phyloP scores from a whole-genome alignment of 2,329 filamentous ascomycete genomes.

The Fonsecaea monophora region DNA sequence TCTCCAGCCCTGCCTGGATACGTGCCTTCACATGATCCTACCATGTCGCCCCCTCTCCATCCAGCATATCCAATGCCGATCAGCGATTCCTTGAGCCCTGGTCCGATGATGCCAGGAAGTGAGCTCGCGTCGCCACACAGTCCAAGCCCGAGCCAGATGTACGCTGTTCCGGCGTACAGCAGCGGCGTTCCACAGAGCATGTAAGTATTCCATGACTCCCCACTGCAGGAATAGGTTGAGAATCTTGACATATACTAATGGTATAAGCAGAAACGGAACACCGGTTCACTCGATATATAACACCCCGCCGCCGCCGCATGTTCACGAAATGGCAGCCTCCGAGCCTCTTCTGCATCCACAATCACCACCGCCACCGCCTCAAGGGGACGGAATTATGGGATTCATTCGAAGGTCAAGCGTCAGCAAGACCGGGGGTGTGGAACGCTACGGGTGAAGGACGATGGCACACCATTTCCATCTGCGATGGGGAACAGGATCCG shows the following conservation, averaged over 20 bases:
- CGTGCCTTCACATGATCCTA: conserved; percentile 27
- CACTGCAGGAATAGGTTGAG: not conserved
- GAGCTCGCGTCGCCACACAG: conserved; percentile 18
- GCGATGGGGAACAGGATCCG: not conserved
- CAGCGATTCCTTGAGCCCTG: conserved; percentile 25
- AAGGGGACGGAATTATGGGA: conserved; percentile 21
- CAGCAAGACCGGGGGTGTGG: conserved; percentile 23
- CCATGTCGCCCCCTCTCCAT: conserved; percentile 23
- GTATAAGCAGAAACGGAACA: conserved; percentile 10
- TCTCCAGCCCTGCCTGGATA: conserved; percentile 31
- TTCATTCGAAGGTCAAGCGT: conserved; percentile 30
- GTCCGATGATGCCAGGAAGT: conserved; percentile 7
- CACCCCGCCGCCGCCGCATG: conserved; percentile 7
- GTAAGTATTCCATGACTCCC: conserved; percentile 18
- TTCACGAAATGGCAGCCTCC: conserved; percentile 29
- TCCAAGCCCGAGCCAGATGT: conserved; percentile 27
- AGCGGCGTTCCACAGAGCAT: conserved; percentile 21
- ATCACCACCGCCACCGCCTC: not conserved
- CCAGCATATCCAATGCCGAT: conserved; percentile 16
- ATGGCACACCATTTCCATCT: not conserved
- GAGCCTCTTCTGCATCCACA: conserved; percentile 10
- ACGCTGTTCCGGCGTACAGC: conserved; percentile 21
- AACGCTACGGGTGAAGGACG: conserved; percentile 32
- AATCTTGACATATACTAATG: not conserved
- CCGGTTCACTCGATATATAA: conserved; percentile 22